Evolutionary conservation across 1,139 yeast species (phyloP).

Genomic region (Suhomyces maxii): DNA sequence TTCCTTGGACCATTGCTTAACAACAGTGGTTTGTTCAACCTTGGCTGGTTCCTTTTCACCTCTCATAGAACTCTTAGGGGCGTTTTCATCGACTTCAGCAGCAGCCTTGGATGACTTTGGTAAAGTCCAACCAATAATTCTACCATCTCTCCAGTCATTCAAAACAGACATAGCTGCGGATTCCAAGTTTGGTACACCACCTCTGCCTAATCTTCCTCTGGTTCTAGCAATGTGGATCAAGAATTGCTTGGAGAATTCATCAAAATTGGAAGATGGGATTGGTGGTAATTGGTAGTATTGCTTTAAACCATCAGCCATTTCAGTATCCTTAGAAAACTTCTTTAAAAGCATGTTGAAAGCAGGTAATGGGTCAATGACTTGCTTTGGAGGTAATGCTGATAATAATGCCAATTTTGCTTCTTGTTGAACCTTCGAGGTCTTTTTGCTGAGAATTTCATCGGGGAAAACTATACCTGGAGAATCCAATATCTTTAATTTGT

Average conservation of each 20-base stretch:
- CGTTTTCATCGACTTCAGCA: conserved; percentile 28
- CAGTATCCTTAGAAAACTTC: conserved; percentile 66
- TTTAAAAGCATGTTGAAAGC: conserved; percentile 78
- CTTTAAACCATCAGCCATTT: conserved; percentile 75
- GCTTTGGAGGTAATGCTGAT: conserved; percentile 89
- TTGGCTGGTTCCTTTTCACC: conserved; percentile 51
- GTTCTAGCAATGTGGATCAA: conserved; percentile 90
- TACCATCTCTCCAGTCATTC: conserved; percentile 97
- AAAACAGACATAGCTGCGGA: conserved; percentile 83
- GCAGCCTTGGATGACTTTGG: conserved; percentile 66
- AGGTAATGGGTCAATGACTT: conserved; percentile 78
- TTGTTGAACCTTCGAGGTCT: conserved; percentile 58
- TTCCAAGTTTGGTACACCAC: conserved; percentile 88
- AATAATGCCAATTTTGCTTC: conserved; percentile 86
- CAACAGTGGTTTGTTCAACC: conserved; percentile 78
- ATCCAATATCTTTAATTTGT: conserved; percentile 83
- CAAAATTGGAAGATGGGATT: conserved; percentile 62
- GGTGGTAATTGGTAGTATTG: conserved; percentile 78
- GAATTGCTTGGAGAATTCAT: conserved; percentile 76
- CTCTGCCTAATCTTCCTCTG: conserved; percentile 88
- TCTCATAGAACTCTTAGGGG: conserved; percentile 44
- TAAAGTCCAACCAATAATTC: conserved; percentile 85
- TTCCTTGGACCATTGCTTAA: conserved; percentile 89
- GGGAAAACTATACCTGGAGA: conserved; percentile 99
- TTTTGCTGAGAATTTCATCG: conserved; percentile 51